phyloP scores from a whole-genome alignment of 2,329 filamentous ascomycete species.

The Talaromyces sp. region DNA sequence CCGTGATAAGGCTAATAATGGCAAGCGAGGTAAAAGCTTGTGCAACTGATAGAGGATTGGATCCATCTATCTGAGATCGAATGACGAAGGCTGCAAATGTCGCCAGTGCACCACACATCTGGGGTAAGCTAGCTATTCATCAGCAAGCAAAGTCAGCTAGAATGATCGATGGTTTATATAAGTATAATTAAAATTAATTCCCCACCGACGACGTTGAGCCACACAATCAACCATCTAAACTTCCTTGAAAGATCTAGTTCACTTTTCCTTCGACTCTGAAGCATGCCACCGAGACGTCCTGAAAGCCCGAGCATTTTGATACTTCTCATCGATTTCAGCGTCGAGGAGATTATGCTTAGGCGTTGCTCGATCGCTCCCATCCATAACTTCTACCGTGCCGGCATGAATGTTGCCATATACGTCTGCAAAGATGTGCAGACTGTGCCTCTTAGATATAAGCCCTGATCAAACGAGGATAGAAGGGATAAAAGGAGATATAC shows the following conservation, averaged over 20 bases:
- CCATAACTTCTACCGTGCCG: slow-evolving; percentile 43
- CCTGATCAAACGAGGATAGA: too few species aligned
- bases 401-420: slow-evolving; percentile 11
- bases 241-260: slow-evolving; percentile 42
- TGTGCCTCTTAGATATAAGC: too few species aligned
- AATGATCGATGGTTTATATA: too few species aligned
- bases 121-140: slow-evolving; percentile 23
- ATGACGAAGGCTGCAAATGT: slow-evolving; percentile 25
- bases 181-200: too few species aligned
- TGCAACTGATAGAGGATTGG: slow-evolving; percentile 20
- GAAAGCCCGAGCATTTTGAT: slow-evolving; percentile 51
- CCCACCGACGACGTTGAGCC: slow-evolving; percentile 37
- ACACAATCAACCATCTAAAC: slow-evolving; percentile 41
- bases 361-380: slow-evolving; percentile 50
- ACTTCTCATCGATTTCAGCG: slow-evolving; percentile 50
- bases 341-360: slow-evolving; percentile 48
- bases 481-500: too few species aligned
- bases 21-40: slow-evolving; percentile 27
- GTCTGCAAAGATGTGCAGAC: slow-evolving; percentile 10
- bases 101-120: slow-evolving; percentile 37
- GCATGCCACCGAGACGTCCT: slow-evolving; percentile 34
- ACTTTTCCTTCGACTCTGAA: slow-evolving; percentile 38
- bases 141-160: background rate
- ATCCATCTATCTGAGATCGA: slow-evolving; percentile 15
- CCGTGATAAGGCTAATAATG: slow-evolving; percentile 25